Base-by-base conservation (phyloP, 2,329 filamentous ascomycete species). In the Talaromyces atroroseus region DNA sequence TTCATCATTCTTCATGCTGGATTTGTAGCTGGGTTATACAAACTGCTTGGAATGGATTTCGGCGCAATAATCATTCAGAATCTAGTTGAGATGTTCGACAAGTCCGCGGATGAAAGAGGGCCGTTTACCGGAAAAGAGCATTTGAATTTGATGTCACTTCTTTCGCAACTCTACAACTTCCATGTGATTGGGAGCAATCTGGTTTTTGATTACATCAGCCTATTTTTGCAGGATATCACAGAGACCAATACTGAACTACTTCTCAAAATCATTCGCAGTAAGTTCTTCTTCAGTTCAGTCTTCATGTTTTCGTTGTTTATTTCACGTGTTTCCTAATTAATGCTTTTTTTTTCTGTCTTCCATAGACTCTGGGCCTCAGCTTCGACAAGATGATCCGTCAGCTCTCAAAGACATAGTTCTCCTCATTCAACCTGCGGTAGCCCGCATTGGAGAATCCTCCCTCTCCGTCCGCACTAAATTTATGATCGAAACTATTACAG, bases 401-500 rank as follows among this genome's bases (percentile, higher is more conserved):
- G 80, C 92, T 0, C 76, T 99, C 50, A 96, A 95, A 69, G 90
- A 95, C 60, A 94, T 99, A 60, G 86, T 96, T 5, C 77, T 87
- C 11, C 79, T 90, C 50, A 82, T 97, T 57, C 89, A 90, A 61
- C 85, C 86, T 21, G 84, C 86, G 1, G 82, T 92, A 2, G 78
- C 83, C 0, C 85, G 83, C 58, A 76, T 81, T 36, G 89, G 88
- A 4, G 84, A 89, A 64, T 77, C 78, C 12, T 87, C 85, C 20
- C 77, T 96, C 26, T 92, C 91, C 1, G 89, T 92, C 10, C 86
- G 94, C 56, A 96, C 92, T 1, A 95, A 89, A 63, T 96, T 96
- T 74, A 97, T 97, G 92, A 89, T 99, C 52, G 92, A 97, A 66
- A 94, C 88, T 1, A 96, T 99, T 70, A 90, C 89, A 58, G 90